Base-by-base conservation (phyloP, 192 early-diverging fungal species). In the Powellomyces hirtus region DNA sequence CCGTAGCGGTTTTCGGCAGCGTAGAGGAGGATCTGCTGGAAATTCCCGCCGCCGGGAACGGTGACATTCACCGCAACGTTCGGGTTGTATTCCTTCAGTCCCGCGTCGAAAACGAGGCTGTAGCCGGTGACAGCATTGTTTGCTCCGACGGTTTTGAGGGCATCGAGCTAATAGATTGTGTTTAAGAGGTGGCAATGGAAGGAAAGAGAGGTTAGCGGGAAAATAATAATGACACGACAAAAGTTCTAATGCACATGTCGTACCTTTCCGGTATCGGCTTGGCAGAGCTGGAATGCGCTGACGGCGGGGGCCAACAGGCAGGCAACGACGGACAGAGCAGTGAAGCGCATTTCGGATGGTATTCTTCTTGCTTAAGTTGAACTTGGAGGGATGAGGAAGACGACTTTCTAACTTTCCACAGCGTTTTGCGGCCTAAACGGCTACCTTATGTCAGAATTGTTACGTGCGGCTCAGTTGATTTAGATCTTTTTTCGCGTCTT, bases 1-100 rank as follows among this genome's bases (percentile, higher is more conserved):
- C 6, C 13, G 26, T 35, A 58, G 56, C 31, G 56, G 35, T 36
- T 58, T 11, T 30, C 56, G 56, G 56, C 56, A 20, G 56, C 56
- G 35, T 58, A 58, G 10, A 58, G 35, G 7, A 58, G 56, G 27
- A 58, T 58, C 29, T 58, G 31, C 1, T 30, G 29, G 56, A 58
- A 58, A 10, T 24, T 58, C n/a, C 10, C 8, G 52, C 56, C 56
- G 35, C 56, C 56, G 13, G 56, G n/a, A 0, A 58, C 30, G 13
- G 56, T 58, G 27, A 58, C 56, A 10, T 30, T 58, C 22, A 58
- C 35, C 1, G 56, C 27, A 18, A 58, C 56, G 56, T 58, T 58
- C 27, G 24, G 24, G 35, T 58, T 36, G 56, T 58, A 58, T 18
- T 24, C 34, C 27, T 58, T 58, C 7, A 36, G 7, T 8, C 35